Percentiles rank a stretch among this genome's conserved stretches.
Conservation (phyloP, 805 yeast species). For the Ogataea siamensis region DNA sequence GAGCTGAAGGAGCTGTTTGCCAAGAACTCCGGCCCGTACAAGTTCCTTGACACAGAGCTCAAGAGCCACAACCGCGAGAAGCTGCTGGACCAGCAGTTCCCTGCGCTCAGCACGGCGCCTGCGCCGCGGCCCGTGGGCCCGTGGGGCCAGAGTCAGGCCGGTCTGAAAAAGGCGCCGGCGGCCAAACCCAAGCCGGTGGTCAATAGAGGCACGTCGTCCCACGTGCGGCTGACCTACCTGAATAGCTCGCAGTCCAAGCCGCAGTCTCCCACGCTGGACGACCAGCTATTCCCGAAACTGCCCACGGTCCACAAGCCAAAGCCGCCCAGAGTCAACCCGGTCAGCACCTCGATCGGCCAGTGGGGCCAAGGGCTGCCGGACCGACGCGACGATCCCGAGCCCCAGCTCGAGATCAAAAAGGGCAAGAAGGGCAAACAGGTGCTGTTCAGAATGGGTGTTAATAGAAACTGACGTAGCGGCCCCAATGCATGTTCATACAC, state of each 20-base stretch:
- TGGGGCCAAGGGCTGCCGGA: slow-evolving; percentile 31
- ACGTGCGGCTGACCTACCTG: slow-evolving; percentile 17
- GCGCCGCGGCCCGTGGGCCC: slow-evolving; percentile 8
- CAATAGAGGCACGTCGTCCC: slow-evolving; percentile 13
- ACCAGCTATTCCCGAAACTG: slow-evolving; percentile 33
- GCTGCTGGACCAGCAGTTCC: slow-evolving; percentile 43
- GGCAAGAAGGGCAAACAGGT: slow-evolving; percentile 51
- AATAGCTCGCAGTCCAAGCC: slow-evolving; percentile 3
- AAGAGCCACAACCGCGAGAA: slow-evolving; percentile 26
- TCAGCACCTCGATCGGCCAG: slow-evolving; percentile 28
- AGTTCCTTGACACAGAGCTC: slow-evolving; percentile 35
- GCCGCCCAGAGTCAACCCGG: slow-evolving; percentile 61
- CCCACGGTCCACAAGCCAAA: slow-evolving; percentile 40
- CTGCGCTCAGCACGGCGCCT: slow-evolving; percentile 36
- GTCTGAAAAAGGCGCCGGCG: neutral
- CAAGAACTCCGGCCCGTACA: slow-evolving; percentile 41
- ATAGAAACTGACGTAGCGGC: slow-evolving; percentile 7
- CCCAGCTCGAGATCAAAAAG: slow-evolving; percentile 33
- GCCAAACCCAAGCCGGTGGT: slow-evolving; percentile 9
- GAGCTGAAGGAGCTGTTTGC: slow-evolving; percentile 62
- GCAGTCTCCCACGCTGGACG: slow-evolving; percentile 14
- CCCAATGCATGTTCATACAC: neutral
- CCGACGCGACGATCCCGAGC: slow-evolving; percentile 7
- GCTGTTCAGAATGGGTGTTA: slow-evolving; percentile 49
- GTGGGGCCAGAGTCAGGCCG: slow-evolving; percentile 4